Evolutionary conservation across 352 stramenopile species (phyloP).

Genomic region (Hyaloperonospora arabidopsidis): DNA sequence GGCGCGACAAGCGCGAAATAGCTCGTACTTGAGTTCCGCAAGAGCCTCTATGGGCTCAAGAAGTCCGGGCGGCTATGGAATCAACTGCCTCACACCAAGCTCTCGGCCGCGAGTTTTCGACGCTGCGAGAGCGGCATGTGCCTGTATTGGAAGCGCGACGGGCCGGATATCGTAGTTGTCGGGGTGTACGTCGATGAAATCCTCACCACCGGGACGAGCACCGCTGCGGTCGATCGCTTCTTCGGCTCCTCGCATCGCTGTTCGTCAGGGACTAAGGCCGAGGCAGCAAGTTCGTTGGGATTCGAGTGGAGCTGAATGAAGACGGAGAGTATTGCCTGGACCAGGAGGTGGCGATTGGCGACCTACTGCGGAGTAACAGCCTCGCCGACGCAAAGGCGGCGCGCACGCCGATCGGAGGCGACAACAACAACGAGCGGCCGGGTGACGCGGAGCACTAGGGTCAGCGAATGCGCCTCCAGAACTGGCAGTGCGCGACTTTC

Average conservation of each 20-base stretch:
- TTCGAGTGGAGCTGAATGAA: too few species aligned
- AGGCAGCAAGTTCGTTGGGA: too few species aligned
- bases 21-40: not conserved
- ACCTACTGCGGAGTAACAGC: too few species aligned
- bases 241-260: not conserved
- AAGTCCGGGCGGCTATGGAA: constrained; percentile 25
- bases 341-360: not conserved
- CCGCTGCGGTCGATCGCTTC: constrained; percentile 3
- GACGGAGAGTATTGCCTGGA: too few species aligned
- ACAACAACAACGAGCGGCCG: too few species aligned
- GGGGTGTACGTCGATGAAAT: constrained; percentile 29
- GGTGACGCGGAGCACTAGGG: too few species aligned
- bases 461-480: too few species aligned
- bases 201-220: constrained; percentile 10
- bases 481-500: too few species aligned
- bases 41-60: constrained; percentile 16
- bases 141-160: constrained; percentile 16
- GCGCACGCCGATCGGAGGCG: too few species aligned
- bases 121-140: constrained; percentile 19
- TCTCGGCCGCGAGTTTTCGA: constrained; percentile 12
- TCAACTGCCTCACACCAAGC: constrained; percentile 13
- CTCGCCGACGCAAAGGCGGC: not conserved
- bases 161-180: constrained; percentile 4
- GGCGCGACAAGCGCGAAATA: constrained; percentile 3
- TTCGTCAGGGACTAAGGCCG: too few species aligned